phyloP scores from a whole-genome alignment of 176 grass and related monocot species.

The Paspalum notatum region DNA sequence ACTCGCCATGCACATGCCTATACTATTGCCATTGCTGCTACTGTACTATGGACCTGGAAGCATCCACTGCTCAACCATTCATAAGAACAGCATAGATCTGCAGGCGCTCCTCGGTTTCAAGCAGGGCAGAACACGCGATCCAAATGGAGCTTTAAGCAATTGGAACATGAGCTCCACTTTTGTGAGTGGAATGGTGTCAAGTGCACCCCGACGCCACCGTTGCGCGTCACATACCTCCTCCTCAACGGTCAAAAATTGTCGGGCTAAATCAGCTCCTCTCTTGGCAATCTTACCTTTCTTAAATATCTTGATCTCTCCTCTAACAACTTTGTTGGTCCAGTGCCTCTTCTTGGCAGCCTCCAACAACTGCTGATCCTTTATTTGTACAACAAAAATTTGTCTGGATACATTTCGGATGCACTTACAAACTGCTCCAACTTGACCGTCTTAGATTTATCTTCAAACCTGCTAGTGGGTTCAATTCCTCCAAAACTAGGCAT shows the following conservation, averaged over 20 bases:
- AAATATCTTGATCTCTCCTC: background rate
- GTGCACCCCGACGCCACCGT: background rate
- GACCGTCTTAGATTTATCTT: background rate
- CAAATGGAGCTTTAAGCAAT: background rate
- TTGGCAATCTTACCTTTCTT: background rate
- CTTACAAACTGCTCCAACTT: background rate
- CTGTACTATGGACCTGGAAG: background rate
- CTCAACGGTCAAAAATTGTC: background rate
- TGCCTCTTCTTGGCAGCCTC: background rate
- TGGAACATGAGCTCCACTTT: background rate
- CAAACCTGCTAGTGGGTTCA: background rate
- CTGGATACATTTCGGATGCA: background rate
- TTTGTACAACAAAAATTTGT: background rate
- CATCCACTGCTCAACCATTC: background rate
- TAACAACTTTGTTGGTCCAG: background rate
- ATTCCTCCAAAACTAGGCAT: constrained; percentile 22
- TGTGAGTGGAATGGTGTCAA: background rate
- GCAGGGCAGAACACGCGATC: background rate
- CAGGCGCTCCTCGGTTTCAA: background rate
- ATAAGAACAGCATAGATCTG: background rate
- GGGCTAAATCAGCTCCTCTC: background rate
- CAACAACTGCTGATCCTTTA: background rate
- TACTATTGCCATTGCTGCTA: background rate
- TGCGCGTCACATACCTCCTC: accelerated
- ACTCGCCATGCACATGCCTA: background rate